phyloP scores from a whole-genome alignment of 768 basidiomycete genomes.

The Boletus barrowsii region DNA sequence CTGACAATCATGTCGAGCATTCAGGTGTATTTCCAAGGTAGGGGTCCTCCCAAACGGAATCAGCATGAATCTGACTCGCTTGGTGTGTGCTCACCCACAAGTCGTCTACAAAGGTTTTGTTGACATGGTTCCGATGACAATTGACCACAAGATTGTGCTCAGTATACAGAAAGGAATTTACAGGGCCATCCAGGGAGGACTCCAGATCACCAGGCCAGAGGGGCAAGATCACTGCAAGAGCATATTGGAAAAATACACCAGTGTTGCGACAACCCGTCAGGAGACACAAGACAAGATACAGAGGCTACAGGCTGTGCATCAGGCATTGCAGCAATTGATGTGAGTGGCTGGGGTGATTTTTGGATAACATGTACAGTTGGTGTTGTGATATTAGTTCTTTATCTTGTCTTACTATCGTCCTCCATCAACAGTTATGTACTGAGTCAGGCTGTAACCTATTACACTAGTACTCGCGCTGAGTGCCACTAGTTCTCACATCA shows the following conservation, averaged over 20 bases:
- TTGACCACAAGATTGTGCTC: slow-evolving; percentile 40
- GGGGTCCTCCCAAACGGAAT: not conserved
- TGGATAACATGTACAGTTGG: too few relatives aligned
- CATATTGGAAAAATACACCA: slow-evolving; percentile 49
- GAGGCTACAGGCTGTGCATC: slow-evolving; percentile 44
- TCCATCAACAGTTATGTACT: too few relatives aligned
- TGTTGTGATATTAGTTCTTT: too few relatives aligned
- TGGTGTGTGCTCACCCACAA: too few relatives aligned
- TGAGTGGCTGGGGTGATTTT: too few relatives aligned
- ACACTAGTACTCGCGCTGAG: too few relatives aligned
- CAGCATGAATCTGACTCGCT: not conserved
- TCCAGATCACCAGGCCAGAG: slow-evolving; percentile 50
- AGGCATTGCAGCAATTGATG: slow-evolving; percentile 31
- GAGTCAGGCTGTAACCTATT: too few relatives aligned
- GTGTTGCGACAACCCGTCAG: slow-evolving; percentile 41
- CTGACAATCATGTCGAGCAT: slow-evolving; percentile 69
- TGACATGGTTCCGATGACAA: slow-evolving; percentile 42
- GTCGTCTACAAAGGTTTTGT: slow-evolving; percentile 46
- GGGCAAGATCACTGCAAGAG: slow-evolving; percentile 47
- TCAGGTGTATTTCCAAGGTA: slow-evolving; percentile 74
- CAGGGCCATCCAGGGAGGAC: slow-evolving; percentile 41
- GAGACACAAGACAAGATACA: slow-evolving; percentile 52
- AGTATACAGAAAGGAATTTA: slow-evolving; percentile 49
- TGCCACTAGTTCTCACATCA: too few relatives aligned
- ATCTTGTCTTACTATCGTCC: too few relatives aligned